Percentiles rank a stretch among this genome's conserved stretches.
Evolutionary conservation across 2,329 filamentous ascomycete genomes (phyloP).

Genomic region (Aureobasidium sp.): DNA sequence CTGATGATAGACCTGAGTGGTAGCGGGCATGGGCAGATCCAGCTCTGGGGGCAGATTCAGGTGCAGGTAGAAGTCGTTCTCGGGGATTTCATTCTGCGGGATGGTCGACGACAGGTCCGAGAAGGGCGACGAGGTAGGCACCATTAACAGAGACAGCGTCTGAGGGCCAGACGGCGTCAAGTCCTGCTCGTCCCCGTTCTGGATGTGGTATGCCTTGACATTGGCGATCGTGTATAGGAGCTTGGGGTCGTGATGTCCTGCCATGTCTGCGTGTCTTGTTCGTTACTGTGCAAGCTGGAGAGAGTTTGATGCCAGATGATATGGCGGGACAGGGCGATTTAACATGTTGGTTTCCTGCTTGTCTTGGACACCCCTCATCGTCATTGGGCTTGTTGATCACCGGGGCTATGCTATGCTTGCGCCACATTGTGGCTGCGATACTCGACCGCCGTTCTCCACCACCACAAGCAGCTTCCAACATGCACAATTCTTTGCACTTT

Average conservation of each 20-base stretch:
- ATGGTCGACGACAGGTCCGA: conserved; percentile 50
- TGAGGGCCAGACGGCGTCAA: conserved; percentile 83
- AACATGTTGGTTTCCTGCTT: background rate
- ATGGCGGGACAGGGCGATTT: background rate
- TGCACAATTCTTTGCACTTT: background rate
- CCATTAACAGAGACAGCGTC: conserved; percentile 90
- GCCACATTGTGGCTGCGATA: background rate
- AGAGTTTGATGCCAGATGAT: background rate
- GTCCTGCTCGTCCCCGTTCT: conserved; percentile 74
- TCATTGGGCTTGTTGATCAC: background rate
- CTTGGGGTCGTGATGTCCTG: conserved; percentile 49
- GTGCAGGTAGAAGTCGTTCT: conserved; percentile 95
- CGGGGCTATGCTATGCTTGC: conserved; percentile 1
- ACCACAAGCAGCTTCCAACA: too few relatives aligned
- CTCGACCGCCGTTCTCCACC: background rate
- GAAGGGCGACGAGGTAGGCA: conserved; percentile 75
- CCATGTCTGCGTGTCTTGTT: conserved; percentile 27
- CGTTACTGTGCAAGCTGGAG: background rate
- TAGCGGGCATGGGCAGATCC: conserved; percentile 86
- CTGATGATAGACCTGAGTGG: conserved; percentile 95
- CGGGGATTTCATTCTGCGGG: conserved; percentile 49
- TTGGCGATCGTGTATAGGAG: conserved; percentile 61
- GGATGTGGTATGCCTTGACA: conserved; percentile 85
- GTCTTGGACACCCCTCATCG: background rate
- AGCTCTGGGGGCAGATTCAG: conserved; percentile 91